These are phyloP conservation scores for Gymnopilus dilepis DNA, from an alignment of 768 basidiomycete species.

Conservation along the genomic window DNA sequence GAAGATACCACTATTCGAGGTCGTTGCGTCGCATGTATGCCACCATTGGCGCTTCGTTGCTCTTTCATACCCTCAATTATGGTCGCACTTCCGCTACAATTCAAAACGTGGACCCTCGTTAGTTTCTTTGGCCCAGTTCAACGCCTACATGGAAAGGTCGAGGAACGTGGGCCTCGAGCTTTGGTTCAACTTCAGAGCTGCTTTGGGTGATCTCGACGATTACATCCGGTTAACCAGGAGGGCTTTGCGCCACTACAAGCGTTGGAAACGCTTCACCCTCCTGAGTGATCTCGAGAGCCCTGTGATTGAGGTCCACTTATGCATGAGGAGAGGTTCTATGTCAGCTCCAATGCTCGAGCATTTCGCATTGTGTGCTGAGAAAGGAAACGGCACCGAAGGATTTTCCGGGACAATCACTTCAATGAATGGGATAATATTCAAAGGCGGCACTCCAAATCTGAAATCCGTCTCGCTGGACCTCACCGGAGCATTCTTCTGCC, in stretches of 20 bases:
- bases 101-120: not conserved
- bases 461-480: slow-evolving; percentile 21
- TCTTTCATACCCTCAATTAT: slow-evolving; percentile 22
- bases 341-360: no score
- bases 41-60: slow-evolving; percentile 25
- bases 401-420: not conserved
- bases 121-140: slow-evolving; percentile 23
- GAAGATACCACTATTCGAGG: slow-evolving; percentile 20
- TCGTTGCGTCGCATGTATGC: slow-evolving; percentile 30
- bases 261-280: no score
- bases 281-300: no score
- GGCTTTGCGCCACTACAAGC: no score
- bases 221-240: slow-evolving; percentile 11
- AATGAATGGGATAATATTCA: slow-evolving; percentile 18
- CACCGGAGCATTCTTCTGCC: not conserved
- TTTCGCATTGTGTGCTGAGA: slow-evolving; percentile 13
- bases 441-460: slow-evolving; percentile 24
- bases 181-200: slow-evolving; percentile 23
- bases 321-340: no score
- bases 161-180: slow-evolving; percentile 18
- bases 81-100: slow-evolving; percentile 25
- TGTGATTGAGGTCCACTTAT: no score
- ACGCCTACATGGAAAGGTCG: slow-evolving; percentile 28
- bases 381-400: not conserved
- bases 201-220: not conserved